These are phyloP conservation scores for Leccinum sublutescens DNA, from an alignment of 768 basidiomycete species.

Conservation along the genomic window DNA sequence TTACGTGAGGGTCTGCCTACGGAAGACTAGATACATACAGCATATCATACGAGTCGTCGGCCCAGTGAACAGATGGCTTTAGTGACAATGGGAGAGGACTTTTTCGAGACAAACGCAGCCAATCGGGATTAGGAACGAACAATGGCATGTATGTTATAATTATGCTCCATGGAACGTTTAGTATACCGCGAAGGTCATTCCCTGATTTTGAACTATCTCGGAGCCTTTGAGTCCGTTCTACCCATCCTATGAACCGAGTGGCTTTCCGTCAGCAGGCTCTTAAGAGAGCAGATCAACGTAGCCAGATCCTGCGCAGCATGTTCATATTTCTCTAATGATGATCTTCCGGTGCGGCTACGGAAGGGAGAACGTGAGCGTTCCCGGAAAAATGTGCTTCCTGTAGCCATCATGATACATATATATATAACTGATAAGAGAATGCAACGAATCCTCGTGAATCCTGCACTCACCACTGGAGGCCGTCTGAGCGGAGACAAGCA, in stretches of 20 bases:
- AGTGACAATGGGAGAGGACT: background rate
- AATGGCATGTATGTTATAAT: background rate
- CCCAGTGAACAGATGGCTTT: background rate
- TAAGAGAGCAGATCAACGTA: background rate
- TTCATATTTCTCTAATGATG: no score
- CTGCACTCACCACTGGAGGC: background rate
- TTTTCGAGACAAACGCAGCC: background rate
- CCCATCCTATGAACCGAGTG: background rate
- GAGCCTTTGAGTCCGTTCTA: background rate
- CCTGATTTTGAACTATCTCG: background rate
- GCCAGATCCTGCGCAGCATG: background rate
- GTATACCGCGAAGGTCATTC: background rate
- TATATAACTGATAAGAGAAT: background rate
- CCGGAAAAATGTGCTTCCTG: no score
- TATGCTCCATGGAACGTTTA: background rate
- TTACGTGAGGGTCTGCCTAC: no score
- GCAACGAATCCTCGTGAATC: background rate
- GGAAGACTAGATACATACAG: no score
- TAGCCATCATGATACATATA: no score
- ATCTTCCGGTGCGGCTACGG: no score
- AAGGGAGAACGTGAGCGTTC: no score
- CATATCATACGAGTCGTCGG: no score
- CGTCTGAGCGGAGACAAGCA: background rate
- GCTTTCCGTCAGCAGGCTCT: background rate
- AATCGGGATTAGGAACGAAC: background rate